A percentile compares a stretch with the other conserved stretches of the same genome.
These are phyloP conservation scores for Myriosclerotinia duriaeana DNA, from an alignment of 2,329 filamentous ascomycete species.

Conservation along the genomic window DNA sequence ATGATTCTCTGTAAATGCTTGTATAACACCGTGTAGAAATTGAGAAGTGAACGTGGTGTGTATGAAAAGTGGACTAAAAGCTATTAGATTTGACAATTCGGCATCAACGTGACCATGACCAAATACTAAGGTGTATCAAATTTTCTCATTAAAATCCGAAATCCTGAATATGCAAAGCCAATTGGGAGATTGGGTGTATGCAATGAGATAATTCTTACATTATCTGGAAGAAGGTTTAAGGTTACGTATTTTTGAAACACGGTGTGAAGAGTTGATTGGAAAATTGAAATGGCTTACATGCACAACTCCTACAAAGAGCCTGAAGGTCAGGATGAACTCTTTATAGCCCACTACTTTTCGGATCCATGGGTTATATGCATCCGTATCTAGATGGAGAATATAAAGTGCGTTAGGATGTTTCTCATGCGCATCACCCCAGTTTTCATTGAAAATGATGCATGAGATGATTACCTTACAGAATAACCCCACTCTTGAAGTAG, in stretches of 20 bases:
- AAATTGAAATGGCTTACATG: constrained; percentile 3
- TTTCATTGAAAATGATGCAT: constrained; percentile 4
- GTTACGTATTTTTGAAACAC: not conserved
- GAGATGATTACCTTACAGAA: not conserved
- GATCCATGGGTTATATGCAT: not conserved
- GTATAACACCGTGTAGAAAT: not conserved
- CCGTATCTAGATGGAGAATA: not conserved
- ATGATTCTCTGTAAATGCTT: not conserved
- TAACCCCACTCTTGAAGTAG: constrained; percentile 1
- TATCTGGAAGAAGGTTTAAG: not conserved
- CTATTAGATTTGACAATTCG: not conserved
- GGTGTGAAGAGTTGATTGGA: not conserved
- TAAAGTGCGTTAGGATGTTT: not conserved
- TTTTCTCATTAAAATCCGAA: not conserved
- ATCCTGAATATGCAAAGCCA: not conserved
- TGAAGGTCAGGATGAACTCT: not conserved
- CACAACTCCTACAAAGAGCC: not conserved
- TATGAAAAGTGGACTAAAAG: not conserved
- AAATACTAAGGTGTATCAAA: not conserved
- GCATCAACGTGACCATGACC: not conserved
- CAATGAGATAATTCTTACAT: not conserved
- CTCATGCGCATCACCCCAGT: not conserved
- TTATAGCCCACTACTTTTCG: not conserved
- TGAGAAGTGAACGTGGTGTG: not conserved
- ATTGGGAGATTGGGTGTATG: not conserved